Evolutionary conservation across 1,284 basidiomycete species (phyloP), one percentile per base, ranked within the genome.

Genomic region (Apiotrichum akiyoshidainum): DNA sequence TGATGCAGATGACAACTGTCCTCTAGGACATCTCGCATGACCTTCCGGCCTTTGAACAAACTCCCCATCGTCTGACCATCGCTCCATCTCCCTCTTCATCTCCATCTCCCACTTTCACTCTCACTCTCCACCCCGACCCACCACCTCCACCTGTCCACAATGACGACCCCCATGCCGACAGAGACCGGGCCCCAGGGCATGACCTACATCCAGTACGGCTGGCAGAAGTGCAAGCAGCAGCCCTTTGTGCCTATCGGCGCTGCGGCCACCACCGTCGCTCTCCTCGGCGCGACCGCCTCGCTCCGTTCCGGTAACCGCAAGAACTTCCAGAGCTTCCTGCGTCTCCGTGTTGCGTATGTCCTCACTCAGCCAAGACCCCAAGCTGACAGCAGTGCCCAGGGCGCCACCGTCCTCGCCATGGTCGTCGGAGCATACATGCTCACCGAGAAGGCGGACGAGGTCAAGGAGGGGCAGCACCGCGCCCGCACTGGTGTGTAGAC

Each of bases 311-410:
- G 89, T 5, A 81, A 89, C 68, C 83, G 85, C 1, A 78, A 77
- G 60, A 81, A 82, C 54, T 84, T 91, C 79, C 89, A 91, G 73
- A 80, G 84, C 67, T 92, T 88, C 87, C 82, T 92, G 52, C 86
- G 90, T 41, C 82, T 85, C 55, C 88, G 90, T 65, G 86, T 92
- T 26, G 82, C 83, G 75, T 77, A 60, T 69, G 75, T 71, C 1
- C 55, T 44, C 17, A 8, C 45, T n/a, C 19, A 26, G 35, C 35
- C 33, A 17, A 5, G 42, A 13, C n/a, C 10, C 5, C 37, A 19
- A 26, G 34, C 60, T 56, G n/a, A 61, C 51, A 35, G 16, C 60
- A 78, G 77, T 21, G 83, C 87, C 35, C 90, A 92, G 76, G 87
- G 87, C 13, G 72, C 86, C 34, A 92, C 90, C 1, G 79, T 92